Conservation (phyloP, 306 rosid species). For the Parietaria judaica region DNA sequence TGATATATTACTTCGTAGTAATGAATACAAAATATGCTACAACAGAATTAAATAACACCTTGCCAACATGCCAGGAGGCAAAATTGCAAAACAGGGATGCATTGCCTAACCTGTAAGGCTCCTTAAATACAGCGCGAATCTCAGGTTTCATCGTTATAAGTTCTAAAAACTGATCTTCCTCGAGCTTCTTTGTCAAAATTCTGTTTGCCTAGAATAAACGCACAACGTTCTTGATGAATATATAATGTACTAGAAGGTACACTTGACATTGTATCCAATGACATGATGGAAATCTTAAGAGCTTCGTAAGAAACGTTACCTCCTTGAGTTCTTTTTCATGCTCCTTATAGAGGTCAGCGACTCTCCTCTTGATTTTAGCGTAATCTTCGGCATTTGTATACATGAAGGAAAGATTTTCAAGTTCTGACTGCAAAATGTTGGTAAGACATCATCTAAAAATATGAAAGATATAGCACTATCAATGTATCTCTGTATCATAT, state of each 20-base stretch:
- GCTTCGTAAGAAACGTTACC: conserved; percentile 37
- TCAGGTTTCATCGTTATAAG: conserved; percentile 76
- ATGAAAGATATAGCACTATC: background rate
- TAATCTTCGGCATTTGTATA: conserved; percentile 89
- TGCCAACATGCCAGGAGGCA: conserved; percentile 15
- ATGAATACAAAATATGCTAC: conserved; percentile 6
- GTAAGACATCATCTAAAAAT: conserved; percentile 11
- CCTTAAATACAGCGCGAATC: conserved; percentile 77
- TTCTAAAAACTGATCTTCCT: conserved; percentile 89
- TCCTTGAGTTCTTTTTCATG: conserved; percentile 91
- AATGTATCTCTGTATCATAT: too few relatives aligned
- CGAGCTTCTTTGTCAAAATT: conserved; percentile 70
- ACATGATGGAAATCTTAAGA: background rate
- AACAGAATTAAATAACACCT: conserved; percentile 1
- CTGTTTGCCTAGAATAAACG: conserved; percentile 62
- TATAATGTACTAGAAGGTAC: conserved; percentile 8
- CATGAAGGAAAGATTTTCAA: conserved; percentile 94
- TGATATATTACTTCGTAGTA: conserved; percentile 9
- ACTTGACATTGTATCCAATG: background rate
- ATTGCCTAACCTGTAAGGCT: conserved; percentile 78
- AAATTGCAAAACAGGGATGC: conserved; percentile 18
- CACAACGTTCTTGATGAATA: conserved; percentile 19
- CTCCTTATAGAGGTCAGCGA: conserved; percentile 69
- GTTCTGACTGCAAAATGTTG: conserved; percentile 68
- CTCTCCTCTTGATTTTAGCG: conserved; percentile 87